phyloP scores from a whole-genome alignment of 352 stramenopile genomes.

The Pseudoperonospora humuli region DNA sequence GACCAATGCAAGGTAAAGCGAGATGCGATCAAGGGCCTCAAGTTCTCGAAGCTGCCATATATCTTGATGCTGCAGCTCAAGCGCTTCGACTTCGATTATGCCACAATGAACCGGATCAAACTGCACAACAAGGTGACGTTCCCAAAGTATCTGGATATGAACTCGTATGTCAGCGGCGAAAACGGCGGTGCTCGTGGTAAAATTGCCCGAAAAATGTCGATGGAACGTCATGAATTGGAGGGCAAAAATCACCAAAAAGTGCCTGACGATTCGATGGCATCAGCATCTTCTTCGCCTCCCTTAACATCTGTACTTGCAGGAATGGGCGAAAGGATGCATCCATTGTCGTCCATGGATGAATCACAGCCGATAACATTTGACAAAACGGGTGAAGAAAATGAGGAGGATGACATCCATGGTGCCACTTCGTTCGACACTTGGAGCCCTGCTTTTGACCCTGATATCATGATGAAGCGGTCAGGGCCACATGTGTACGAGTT shows the following conservation, averaged over 20 bases:
- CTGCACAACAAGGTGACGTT: constrained; percentile 84
- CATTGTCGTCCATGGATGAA: constrained; percentile 73
- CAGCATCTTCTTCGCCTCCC: constrained; percentile 15
- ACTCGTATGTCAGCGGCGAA: constrained; percentile 71
- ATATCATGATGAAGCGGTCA: constrained; percentile 48
- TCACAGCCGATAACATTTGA: constrained; percentile 41
- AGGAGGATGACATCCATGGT: constrained; percentile 12
- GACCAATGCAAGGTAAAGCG: constrained; percentile 75
- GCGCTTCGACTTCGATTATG: constrained; percentile 89
- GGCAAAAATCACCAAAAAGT: constrained; percentile 21
- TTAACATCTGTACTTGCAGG: constrained; percentile 5
- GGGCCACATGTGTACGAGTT: constrained; percentile 86
- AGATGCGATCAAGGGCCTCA: constrained; percentile 87
- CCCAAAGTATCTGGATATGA: constrained; percentile 87
- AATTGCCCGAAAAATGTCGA: constrained; percentile 81
- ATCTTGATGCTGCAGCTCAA: constrained; percentile 88
- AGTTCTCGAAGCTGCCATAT: constrained; percentile 84
- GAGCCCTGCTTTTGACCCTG: constrained; percentile 54
- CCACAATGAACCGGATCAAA: constrained; percentile 84
- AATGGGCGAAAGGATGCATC: constrained; percentile 20
- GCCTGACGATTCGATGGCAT: constrained; percentile 5
- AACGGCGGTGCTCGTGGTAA: constrained; percentile 36
- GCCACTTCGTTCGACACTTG: constrained; percentile 48
- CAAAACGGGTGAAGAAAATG: constrained; percentile 10
- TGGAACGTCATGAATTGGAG: constrained; percentile 75